These are phyloP conservation scores for Cladophialophora exuberans DNA, from an alignment of 2,329 filamentous ascomycete species.

Conservation along the genomic window DNA sequence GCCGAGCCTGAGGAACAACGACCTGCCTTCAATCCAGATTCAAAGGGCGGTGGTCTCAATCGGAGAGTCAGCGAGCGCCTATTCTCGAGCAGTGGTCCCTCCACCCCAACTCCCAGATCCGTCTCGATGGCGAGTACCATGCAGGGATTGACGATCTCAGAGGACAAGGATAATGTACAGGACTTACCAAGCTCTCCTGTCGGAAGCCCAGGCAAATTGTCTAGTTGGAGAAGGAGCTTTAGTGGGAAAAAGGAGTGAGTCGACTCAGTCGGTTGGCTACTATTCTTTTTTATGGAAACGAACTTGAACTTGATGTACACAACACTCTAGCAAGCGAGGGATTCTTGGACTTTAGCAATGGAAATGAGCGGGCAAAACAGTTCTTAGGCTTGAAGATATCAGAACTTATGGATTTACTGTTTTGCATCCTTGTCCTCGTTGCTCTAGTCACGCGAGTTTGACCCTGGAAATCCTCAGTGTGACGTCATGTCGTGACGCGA, in stretches of 20 bases:
- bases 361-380: too few relatives aligned
- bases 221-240: constrained; percentile 8
- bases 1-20: constrained; percentile 7
- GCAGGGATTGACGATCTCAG: constrained; percentile 8
- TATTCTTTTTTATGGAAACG: background rate
- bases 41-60: constrained; percentile 27
- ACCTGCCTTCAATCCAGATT: constrained; percentile 30
- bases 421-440: too few relatives aligned
- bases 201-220: background rate
- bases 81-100: constrained; percentile 26
- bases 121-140: constrained; percentile 15
- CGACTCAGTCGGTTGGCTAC: background rate
- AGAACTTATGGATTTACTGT: too few relatives aligned
- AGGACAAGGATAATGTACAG: constrained; percentile 9
- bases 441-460: too few relatives aligned
- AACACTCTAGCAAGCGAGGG: background rate
- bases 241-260: constrained; percentile 12
- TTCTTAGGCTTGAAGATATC: too few relatives aligned
- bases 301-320: background rate
- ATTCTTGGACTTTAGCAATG: too few relatives aligned
- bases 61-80: constrained; percentile 32
- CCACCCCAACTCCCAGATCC: constrained; percentile 14
- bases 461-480: background rate
- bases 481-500: constrained; percentile 6
- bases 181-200: constrained; percentile 5